phyloP scores from a whole-genome alignment of 495 filamentous ascomycete genomes.

The Massariosphaeria phaeospora region DNA sequence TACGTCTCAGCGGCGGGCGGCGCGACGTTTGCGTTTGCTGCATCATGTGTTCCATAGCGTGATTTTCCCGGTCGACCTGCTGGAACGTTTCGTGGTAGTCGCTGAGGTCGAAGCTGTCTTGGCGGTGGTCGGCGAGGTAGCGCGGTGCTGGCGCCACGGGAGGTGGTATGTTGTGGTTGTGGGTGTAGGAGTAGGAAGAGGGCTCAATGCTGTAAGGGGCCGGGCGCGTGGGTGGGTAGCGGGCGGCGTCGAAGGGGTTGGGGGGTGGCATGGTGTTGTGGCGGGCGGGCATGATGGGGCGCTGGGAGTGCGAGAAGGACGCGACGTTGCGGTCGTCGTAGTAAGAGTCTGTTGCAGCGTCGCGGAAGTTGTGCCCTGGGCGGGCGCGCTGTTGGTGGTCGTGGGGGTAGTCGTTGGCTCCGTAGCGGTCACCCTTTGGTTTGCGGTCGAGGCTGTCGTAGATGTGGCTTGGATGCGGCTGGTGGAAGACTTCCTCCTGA shows the following conservation, averaged over 20 bases:
- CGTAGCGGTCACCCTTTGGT: background rate
- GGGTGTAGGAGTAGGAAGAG: background rate
- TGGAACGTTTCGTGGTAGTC: background rate
- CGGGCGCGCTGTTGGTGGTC: background rate
- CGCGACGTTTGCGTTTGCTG: background rate
- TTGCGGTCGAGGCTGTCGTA: background rate
- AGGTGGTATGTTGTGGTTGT: background rate
- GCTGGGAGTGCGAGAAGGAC: background rate
- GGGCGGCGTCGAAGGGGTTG: background rate
- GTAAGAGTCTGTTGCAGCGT: background rate
- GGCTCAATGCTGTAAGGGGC: background rate
- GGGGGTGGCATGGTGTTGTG: conserved; percentile 1
- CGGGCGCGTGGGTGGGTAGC: background rate
- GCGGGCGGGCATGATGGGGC: background rate
- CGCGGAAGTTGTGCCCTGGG: background rate
- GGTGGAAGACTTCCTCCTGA: no score
- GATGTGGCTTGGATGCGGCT: background rate
- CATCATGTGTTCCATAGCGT: background rate
- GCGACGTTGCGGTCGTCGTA: background rate
- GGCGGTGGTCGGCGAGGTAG: background rate
- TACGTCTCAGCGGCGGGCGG: background rate
- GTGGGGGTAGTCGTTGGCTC: background rate
- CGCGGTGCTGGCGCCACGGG: no score
- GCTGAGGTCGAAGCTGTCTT: background rate
- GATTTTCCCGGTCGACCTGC: background rate